Conservation (phyloP, 805 yeast species). For the Schizosaccharomyces osmophilus region DNA sequence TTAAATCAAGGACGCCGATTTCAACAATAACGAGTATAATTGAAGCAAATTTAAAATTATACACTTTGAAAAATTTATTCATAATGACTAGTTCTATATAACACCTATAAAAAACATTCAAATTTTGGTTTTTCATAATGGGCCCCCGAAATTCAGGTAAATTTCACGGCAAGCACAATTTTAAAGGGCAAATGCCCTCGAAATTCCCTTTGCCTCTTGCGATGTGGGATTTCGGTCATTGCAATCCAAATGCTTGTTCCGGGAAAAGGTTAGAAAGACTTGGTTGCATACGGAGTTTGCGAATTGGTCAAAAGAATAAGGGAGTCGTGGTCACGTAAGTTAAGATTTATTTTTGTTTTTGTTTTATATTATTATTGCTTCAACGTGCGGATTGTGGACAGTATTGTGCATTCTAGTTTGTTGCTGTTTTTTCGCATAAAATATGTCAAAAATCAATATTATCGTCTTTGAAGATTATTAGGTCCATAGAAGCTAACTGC, state of each 20-base stretch:
- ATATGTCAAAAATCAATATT: neutral
- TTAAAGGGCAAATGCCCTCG: neutral
- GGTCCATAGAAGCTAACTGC: too few relatives aligned
- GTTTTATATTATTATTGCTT: neutral
- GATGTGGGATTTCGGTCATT: conserved; percentile 71
- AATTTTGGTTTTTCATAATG: neutral
- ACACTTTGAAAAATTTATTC: too few relatives aligned
- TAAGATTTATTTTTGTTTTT: neutral
- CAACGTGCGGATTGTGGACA: neutral
- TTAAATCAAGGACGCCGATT: too few relatives aligned
- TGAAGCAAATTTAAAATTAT: too few relatives aligned
- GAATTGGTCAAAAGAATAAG: conserved; percentile 81
- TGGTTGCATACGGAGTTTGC: conserved; percentile 51
- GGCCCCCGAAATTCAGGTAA: neutral
- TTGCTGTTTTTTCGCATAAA: too few relatives aligned
- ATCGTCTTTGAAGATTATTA: too few relatives aligned
- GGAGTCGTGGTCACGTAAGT: conserved; percentile 57
- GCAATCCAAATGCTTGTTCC: conserved; percentile 92
- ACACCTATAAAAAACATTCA: too few relatives aligned
- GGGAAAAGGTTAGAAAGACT: conserved; percentile 81
- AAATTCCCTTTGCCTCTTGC: neutral
- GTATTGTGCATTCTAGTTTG: too few relatives aligned
- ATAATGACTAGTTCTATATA: too few relatives aligned
- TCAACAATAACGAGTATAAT: too few relatives aligned
- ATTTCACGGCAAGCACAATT: neutral